These are phyloP conservation scores for Amborella trichopoda DNA, from an alignment of 164 flowering plant genomes.

Conservation along the genomic window DNA sequence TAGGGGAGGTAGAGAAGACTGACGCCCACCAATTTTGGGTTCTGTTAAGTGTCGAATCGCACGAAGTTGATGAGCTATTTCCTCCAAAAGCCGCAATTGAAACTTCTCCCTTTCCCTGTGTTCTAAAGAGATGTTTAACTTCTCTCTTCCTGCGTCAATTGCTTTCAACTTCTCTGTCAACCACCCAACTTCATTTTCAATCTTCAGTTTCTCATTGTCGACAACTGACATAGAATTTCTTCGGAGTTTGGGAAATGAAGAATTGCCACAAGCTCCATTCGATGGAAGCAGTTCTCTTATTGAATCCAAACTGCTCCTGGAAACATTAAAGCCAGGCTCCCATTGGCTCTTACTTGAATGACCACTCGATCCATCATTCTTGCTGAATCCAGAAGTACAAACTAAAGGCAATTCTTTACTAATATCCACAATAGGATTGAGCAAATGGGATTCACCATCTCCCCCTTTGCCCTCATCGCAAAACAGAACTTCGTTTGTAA, in stretches of 20 bases:
- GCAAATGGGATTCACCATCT: conserved; percentile 7
- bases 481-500: conserved; percentile 23
- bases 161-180: conserved; percentile 56
- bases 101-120: conserved; percentile 35
- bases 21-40: conserved; percentile 38
- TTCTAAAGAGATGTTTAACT: conserved; percentile 43
- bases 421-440: neutral
- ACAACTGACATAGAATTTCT: conserved; percentile 57
- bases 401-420: neutral
- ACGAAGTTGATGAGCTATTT: conserved; percentile 47
- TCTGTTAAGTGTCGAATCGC: conserved; percentile 51
- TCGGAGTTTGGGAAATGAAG: conserved; percentile 20
- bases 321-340: conserved; percentile 13
- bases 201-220: conserved; percentile 59
- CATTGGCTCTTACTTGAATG: conserved; percentile 10
- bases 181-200: conserved; percentile 65
- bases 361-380: conserved; percentile 8
- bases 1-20: conserved; percentile 52
- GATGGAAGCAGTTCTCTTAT: conserved; percentile 19
- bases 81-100: conserved; percentile 56
- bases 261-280: conserved; percentile 12
- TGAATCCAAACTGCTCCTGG: conserved; percentile 29
- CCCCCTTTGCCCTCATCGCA: conserved; percentile 7
- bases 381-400: conserved; percentile 13
- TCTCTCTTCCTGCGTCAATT: conserved; percentile 69